Conservation (phyloP, 2,329 filamentous ascomycete species). For the Claviceps sp. region DNA sequence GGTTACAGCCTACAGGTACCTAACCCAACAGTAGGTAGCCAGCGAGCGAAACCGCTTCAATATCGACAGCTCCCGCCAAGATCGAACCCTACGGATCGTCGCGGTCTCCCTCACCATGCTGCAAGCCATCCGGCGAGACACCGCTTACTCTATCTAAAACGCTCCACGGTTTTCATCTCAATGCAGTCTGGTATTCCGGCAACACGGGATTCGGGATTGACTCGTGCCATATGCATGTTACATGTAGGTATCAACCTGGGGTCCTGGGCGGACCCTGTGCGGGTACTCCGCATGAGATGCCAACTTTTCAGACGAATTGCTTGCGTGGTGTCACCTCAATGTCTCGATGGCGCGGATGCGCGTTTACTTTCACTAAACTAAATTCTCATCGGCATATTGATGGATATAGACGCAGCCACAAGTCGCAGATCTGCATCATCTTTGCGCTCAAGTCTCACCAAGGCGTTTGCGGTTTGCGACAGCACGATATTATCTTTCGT, state of each 20-base stretch:
- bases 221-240: neutral
- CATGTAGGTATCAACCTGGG: no score
- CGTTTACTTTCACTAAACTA: neutral
- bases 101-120: neutral
- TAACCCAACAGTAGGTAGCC: neutral
- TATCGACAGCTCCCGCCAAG: neutral
- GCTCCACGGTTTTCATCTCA: neutral
- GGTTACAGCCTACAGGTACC: no score
- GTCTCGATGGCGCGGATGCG: neutral
- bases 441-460: conserved; percentile 2
- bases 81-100: conserved; percentile 4
- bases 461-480: conserved; percentile 5
- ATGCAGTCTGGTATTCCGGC: neutral
- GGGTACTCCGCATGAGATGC: no score
- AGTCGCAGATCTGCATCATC: neutral
- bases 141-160: neutral
- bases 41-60: neutral
- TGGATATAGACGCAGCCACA: neutral
- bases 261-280: no score
- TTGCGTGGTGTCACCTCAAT: neutral
- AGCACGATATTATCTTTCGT: no score
- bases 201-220: neutral
- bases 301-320: neutral
- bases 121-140: neutral
- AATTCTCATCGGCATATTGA: neutral